Evolutionary conservation across 2,329 filamentous ascomycete genomes (phyloP).

Genomic region (Diaporthe nobilis): DNA sequence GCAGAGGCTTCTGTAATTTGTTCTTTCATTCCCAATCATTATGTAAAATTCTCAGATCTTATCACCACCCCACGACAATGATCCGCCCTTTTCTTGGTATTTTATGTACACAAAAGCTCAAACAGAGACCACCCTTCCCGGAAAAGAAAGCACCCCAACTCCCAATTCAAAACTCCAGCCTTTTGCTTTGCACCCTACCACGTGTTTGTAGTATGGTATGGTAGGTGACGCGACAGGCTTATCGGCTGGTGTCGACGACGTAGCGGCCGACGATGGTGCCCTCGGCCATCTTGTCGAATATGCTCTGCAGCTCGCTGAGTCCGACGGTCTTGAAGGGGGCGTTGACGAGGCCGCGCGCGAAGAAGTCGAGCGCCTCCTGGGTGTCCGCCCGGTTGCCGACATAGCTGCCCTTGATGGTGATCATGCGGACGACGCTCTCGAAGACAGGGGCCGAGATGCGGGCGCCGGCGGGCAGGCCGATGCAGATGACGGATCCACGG

Average conservation of each 20-base stretch:
- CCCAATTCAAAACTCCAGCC: slow-evolving; percentile 10
- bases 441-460: slow-evolving; percentile 89
- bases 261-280: slow-evolving; percentile 84
- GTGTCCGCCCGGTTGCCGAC: slow-evolving; percentile 93
- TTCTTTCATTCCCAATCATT: slow-evolving; percentile 21
- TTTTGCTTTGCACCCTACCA: neutral
- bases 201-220: neutral
- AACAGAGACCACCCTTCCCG: neutral
- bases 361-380: slow-evolving; percentile 93
- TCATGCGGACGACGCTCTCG: slow-evolving; percentile 89
- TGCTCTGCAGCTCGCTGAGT: slow-evolving; percentile 81
- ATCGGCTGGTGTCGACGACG: slow-evolving; percentile 81
- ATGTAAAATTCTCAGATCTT: slow-evolving; percentile 4
- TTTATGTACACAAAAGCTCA: slow-evolving; percentile 27
- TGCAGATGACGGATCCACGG: slow-evolving; percentile 86
- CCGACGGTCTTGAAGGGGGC: slow-evolving; percentile 89
- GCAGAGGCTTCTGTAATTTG: neutral
- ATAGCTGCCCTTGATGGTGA: slow-evolving; percentile 92
- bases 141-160: neutral
- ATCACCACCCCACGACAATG: neutral
- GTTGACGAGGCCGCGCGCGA: slow-evolving; percentile 84
- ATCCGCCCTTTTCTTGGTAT: slow-evolving; percentile 26
- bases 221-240: slow-evolving; percentile 45
- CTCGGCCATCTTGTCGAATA: slow-evolving; percentile 82
- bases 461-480: slow-evolving; percentile 87